Conservation (phyloP, 1,284 basidiomycete species). For the Ganoderma resinaceum region DNA sequence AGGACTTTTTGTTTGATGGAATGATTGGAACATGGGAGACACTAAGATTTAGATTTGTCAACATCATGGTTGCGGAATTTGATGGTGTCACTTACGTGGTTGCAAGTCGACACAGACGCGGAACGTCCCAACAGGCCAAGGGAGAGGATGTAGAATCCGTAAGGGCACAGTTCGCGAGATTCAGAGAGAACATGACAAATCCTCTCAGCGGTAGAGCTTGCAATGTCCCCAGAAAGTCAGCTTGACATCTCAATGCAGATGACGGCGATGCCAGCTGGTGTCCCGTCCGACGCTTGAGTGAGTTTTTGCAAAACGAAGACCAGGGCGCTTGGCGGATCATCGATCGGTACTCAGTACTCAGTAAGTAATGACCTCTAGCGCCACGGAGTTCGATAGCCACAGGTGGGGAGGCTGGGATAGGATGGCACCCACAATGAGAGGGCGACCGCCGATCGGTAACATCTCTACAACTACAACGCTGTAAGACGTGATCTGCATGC, state of each 20-base stretch:
- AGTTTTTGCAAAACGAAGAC: background rate
- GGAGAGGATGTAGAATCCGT: background rate
- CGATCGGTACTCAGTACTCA: no score
- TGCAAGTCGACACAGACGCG: background rate
- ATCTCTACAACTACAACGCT: background rate
- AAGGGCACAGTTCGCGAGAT: no score
- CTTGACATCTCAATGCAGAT: background rate
- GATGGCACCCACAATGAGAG: background rate
- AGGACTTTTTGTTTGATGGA: no score
- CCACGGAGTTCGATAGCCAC: background rate
- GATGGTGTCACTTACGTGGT: background rate
- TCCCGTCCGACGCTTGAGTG: background rate
- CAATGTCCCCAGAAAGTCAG: background rate
- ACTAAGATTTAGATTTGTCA: no score
- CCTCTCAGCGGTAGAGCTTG: background rate
- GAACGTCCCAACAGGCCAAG: background rate
- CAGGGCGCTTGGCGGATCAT: background rate
- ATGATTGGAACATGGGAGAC: no score
- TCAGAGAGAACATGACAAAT: no score
- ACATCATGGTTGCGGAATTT: no score
- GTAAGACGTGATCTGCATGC: no score
- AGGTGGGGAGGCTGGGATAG: no score
- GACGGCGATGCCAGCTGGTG: background rate
- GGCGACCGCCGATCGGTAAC: background rate
- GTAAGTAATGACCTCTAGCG: background rate